Evolutionary conservation across 1,284 basidiomycete species (phyloP).

Genomic region (Rhodotorula sp.): DNA sequence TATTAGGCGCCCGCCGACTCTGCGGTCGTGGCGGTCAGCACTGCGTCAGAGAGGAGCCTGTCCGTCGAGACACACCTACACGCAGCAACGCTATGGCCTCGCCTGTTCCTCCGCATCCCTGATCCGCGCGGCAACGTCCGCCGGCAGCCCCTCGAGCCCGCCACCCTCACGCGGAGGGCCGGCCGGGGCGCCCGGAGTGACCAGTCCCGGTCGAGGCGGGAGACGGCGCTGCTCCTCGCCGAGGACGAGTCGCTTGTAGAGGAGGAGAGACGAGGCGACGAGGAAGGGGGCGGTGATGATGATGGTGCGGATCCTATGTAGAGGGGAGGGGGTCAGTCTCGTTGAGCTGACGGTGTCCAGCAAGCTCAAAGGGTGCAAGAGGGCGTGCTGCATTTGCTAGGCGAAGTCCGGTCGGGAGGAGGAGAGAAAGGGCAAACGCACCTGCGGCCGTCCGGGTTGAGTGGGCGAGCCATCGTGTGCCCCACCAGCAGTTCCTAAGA

Average conservation of each 20-base stretch:
- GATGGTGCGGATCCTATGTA: constrained; percentile 36
- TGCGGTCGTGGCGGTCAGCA: no score
- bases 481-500: no score
- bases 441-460: constrained; percentile 24
- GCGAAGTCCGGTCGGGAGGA: background rate
- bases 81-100: background rate
- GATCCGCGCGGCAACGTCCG: constrained; percentile 8
- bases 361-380: no score
- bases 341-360: no score
- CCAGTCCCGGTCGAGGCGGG: constrained; percentile 8
- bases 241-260: constrained; percentile 41
- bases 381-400: no score
- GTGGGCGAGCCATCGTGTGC: constrained; percentile 1
- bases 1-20: no score
- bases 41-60: background rate
- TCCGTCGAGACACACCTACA: no score
- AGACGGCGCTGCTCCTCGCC: constrained; percentile 37
- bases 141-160: constrained; percentile 13
- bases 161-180: background rate
- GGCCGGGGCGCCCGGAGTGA: background rate
- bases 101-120: constrained; percentile 9
- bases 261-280: constrained; percentile 32
- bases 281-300: constrained; percentile 41
- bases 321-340: no score
- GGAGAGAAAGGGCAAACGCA: background rate